Base-by-base conservation (phyloP, 495 filamentous ascomycete genomes). In the Oidiodendron maius region DNA sequence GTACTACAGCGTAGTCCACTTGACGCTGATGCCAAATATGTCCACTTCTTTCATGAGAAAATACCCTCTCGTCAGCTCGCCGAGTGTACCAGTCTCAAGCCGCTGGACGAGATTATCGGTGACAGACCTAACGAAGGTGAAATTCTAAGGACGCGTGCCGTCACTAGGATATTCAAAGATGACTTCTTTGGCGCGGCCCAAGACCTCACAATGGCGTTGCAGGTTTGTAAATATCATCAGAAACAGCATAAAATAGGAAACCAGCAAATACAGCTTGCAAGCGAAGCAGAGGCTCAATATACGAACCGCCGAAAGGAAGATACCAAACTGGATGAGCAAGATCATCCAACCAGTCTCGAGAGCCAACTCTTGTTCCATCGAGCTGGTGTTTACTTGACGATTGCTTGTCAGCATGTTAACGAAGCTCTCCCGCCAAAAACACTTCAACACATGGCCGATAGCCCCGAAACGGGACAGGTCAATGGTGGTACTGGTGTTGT, bases 1-100 rank as follows among this genome's bases (percentile, higher is more conserved):
- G 87, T 90, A 15, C 64, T 89, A 40, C 78, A 84, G 58, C 69
- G 87, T 40, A 79, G 72, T 42, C 66, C 77, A 0, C 57, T 71
- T 18, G 77, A 87, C 52, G 61, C 71, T 9, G 84, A 89, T 54
- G 86, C 84, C 23, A 84, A 83, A 53, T 91, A 91, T 51, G 86
- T 90, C 3, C 84, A 91, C 55, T 90, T 91, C 64, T 90, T 91
- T 61, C 86, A 90, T 64, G 87, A 91, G 58, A 90, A 89, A 70
- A 90, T 91, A 32, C 86, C 86, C 1, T 83, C 77, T 11, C 69
- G 86, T 21, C 83, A 86, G 65, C 72, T 90, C 52, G 86, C 81
- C 40, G 77, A 89, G 56, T 86, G 72, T 61, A 89, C 86, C 4
- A 78, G 75, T 34, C 65, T 89, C 21, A 63, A 71, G 36, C 71